phyloP scores from a whole-genome alignment of 768 basidiomycete genomes.

The Nevesoporus exiguus region DNA sequence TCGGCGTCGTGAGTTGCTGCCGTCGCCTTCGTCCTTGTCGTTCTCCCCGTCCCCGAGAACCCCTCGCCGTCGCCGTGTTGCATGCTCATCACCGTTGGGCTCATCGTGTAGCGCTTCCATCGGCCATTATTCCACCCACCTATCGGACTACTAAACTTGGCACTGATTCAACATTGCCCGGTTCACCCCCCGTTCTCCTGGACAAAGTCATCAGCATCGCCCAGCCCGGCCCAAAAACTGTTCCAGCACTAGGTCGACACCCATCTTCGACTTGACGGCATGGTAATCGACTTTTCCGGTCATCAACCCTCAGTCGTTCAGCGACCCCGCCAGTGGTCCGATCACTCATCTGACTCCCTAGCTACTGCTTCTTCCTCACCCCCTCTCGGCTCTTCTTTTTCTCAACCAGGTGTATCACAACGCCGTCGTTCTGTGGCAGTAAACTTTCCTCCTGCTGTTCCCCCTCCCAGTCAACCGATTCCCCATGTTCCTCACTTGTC shows the following conservation, averaged over 20 bases:
- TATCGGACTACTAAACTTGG: constrained; percentile 16
- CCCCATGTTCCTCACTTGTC: constrained; percentile 54
- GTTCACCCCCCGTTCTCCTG: background rate
- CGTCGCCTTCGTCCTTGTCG: constrained; percentile 10
- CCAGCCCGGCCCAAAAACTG: background rate
- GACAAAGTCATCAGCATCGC: background rate
- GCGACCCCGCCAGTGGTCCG: constrained; percentile 35
- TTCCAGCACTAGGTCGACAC: background rate
- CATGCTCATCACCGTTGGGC: constrained; percentile 9
- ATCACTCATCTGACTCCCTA: constrained; percentile 19
- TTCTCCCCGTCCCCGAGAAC: constrained; percentile 1
- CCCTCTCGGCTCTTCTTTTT: constrained; percentile 29
- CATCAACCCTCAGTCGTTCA: constrained; percentile 29
- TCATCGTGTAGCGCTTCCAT: constrained; percentile 9
- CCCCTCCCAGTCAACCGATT: constrained; percentile 73
- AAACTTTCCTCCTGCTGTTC: constrained; percentile 60
- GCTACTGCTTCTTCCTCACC: constrained; percentile 34
- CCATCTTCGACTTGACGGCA: constrained; percentile 12
- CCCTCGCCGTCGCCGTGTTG: constrained; percentile 5
- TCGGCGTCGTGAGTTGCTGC: constrained; percentile 1
- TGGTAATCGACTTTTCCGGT: constrained; percentile 31
- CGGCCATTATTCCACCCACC: background rate
- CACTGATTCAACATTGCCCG: constrained; percentile 12
- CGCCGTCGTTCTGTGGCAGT: constrained; percentile 71
- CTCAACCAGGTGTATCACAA: constrained; percentile 30